Evolutionary conservation across 208 protist genomes (phyloP).

Genomic region (Acanthamoeba sp.): DNA sequence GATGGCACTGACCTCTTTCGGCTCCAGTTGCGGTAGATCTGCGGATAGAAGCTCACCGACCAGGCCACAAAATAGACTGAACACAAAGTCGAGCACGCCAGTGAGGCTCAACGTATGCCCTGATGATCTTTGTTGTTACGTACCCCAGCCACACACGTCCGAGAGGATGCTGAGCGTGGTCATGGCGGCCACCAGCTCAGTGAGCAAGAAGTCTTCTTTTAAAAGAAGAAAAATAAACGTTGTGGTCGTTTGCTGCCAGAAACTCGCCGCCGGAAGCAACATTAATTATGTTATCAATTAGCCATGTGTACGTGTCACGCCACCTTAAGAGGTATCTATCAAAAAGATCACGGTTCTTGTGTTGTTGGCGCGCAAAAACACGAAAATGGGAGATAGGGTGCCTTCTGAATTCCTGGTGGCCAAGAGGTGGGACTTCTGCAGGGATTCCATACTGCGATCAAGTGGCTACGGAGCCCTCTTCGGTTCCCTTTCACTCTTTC

Average conservation of each 20-base stretch:
- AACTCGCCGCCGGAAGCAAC: too few species aligned
- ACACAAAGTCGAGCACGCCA: not conserved
- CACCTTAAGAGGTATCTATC: too few species aligned
- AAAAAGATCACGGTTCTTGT: too few species aligned
- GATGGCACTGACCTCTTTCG: slow-evolving; percentile 19
- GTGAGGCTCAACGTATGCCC: not conserved
- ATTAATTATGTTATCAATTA: too few species aligned
- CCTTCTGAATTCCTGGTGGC: slow-evolving; percentile 6
- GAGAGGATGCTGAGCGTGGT: slow-evolving; percentile 20
- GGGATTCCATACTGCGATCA: not conserved
- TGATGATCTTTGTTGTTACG: not conserved
- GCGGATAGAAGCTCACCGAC: slow-evolving; percentile 74
- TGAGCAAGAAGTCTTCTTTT: too few species aligned
- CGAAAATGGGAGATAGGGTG: not conserved
- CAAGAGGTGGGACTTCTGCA: not conserved
- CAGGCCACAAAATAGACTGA: slow-evolving; percentile 75
- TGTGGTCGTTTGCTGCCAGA: too few species aligned
- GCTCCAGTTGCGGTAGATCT: slow-evolving; percentile 64
- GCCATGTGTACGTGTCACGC: too few species aligned
- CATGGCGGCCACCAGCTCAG: not conserved
- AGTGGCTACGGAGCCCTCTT: not conserved
- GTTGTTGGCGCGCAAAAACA: too few species aligned
- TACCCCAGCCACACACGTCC: slow-evolving; percentile 19
- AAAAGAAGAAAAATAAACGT: not conserved
- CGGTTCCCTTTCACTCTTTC: not conserved